Conservation (phyloP, 2,329 filamentous ascomycete species). For the Monosporascus sp. region DNA sequence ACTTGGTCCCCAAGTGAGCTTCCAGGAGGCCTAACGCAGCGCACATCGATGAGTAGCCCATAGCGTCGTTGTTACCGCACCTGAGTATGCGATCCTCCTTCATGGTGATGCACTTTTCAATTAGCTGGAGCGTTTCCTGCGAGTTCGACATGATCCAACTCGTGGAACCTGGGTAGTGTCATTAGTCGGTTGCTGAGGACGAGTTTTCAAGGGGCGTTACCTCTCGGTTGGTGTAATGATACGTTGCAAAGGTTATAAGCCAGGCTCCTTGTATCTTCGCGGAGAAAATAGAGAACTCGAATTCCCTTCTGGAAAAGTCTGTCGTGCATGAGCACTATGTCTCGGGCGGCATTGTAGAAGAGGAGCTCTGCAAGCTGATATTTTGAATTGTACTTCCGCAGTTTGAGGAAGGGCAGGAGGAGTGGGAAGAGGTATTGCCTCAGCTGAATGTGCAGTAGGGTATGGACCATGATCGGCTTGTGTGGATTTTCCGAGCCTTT, state of each 20-base stretch:
- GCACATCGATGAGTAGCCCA: constrained; percentile 61
- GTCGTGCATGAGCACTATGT: constrained; percentile 58
- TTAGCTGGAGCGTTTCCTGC: constrained; percentile 54
- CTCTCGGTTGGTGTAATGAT: constrained; percentile 54
- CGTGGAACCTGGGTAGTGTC: constrained; percentile 38
- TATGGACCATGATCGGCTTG: constrained; percentile 55
- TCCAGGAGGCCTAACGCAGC: constrained; percentile 55
- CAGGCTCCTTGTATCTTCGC: constrained; percentile 55
- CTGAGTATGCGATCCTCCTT: constrained; percentile 57
- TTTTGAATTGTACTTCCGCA: constrained; percentile 54
- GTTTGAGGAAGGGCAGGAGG: constrained; percentile 56
- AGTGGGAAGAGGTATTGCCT: constrained; percentile 58
- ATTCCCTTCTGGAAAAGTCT: constrained; percentile 55
- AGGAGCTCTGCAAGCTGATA: constrained; percentile 60
- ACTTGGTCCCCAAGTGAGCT: constrained; percentile 54
- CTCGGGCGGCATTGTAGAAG: constrained; percentile 58
- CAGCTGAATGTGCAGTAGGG: constrained; percentile 55
- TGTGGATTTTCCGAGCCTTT: constrained; percentile 37
- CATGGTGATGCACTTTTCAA: constrained; percentile 56
- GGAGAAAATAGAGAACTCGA: constrained; percentile 54
- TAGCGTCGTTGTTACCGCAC: constrained; percentile 61
- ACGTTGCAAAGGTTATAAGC: constrained; percentile 59
- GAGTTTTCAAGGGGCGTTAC: constrained; percentile 10
- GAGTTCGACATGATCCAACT: constrained; percentile 61
- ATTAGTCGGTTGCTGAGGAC: constrained; percentile 5